These are phyloP conservation scores for Aspergillus versicolor DNA, from an alignment of 2,329 filamentous ascomycete species.

Conservation along the genomic window DNA sequence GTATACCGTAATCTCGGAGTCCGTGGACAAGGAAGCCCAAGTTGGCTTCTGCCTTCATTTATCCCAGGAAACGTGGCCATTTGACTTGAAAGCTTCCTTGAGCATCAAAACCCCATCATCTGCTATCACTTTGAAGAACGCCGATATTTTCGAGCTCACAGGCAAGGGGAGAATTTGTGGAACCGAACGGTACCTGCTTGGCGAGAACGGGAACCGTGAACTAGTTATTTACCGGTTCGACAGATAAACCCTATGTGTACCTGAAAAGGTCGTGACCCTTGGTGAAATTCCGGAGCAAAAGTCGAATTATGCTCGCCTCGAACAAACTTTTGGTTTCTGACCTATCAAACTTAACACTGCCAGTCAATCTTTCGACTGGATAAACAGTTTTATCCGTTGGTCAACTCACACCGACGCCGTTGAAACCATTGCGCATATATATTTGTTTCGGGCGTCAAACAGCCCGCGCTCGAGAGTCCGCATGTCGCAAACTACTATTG, in stretches of 20 bases:
- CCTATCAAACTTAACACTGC: neutral
- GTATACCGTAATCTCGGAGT: conserved; percentile 39
- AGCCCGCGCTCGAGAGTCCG: conserved; percentile 54
- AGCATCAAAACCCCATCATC: conserved; percentile 30
- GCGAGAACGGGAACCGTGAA: conserved; percentile 53
- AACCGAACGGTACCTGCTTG: conserved; percentile 62
- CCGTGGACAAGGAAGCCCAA: conserved; percentile 29
- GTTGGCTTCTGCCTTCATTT: conserved; percentile 40
- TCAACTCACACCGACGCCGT: conserved; percentile 69
- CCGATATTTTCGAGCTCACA: conserved; percentile 51
- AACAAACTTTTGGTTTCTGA: neutral
- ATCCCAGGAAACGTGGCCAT: conserved; percentile 25
- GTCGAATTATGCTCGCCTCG: neutral
- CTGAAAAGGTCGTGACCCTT: neutral
- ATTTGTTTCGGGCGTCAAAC: conserved; percentile 54
- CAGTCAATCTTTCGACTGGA: conserved; percentile 33
- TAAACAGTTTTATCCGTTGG: conserved; percentile 63
- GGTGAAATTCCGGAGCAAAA: neutral
- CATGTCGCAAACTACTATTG: conserved; percentile 65
- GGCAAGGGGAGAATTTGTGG: conserved; percentile 56
- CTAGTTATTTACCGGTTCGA: conserved; percentile 57
- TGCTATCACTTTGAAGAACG: conserved; percentile 23
- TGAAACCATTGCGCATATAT: conserved; percentile 67
- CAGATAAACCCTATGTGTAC: conserved; percentile 18
- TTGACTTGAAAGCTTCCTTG: conserved; percentile 27